Conservation (phyloP, 805 yeast genomes). For the Saturnispora kantuleensis region DNA sequence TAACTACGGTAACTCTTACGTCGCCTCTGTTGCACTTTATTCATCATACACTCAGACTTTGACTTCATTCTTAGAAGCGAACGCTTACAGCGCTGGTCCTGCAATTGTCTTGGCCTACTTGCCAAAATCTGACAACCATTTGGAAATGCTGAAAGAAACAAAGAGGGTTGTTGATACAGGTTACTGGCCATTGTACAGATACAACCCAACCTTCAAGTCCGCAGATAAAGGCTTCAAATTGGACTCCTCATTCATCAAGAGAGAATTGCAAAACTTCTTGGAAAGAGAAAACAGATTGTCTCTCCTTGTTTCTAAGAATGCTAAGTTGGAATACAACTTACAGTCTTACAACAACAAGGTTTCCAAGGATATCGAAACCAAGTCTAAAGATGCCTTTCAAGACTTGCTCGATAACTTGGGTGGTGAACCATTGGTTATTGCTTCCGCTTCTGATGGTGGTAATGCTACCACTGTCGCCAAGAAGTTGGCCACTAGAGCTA, state of each 20-base stretch:
- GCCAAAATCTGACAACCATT: slow-evolving; percentile 60
- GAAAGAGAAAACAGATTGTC: slow-evolving; percentile 87
- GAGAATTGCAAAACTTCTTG: slow-evolving; percentile 67
- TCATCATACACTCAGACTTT: slow-evolving; percentile 88
- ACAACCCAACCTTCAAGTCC: slow-evolving; percentile 48
- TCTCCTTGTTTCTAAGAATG: slow-evolving; percentile 57
- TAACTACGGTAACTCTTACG: slow-evolving; percentile 84
- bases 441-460: slow-evolving; percentile 90
- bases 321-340: slow-evolving; percentile 69
- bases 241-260: slow-evolving; percentile 75
- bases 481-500: slow-evolving; percentile 67
- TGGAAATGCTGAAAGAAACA: slow-evolving; percentile 74
- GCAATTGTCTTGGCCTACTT: slow-evolving; percentile 84
- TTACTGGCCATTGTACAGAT: slow-evolving; percentile 93
- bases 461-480: slow-evolving; percentile 76
- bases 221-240: slow-evolving; percentile 55
- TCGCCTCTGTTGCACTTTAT: slow-evolving; percentile 90
- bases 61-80: slow-evolving; percentile 86
- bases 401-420: slow-evolving; percentile 75
- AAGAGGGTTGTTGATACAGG: slow-evolving; percentile 87
- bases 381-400: slow-evolving; percentile 70
- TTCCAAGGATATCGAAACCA: slow-evolving; percentile 40
- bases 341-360: slow-evolving; percentile 52
- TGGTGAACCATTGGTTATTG: slow-evolving; percentile 84
- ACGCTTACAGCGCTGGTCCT: slow-evolving; percentile 70